Base-by-base conservation (phyloP, 768 basidiomycete genomes). In the Tulasnella calospora region DNA sequence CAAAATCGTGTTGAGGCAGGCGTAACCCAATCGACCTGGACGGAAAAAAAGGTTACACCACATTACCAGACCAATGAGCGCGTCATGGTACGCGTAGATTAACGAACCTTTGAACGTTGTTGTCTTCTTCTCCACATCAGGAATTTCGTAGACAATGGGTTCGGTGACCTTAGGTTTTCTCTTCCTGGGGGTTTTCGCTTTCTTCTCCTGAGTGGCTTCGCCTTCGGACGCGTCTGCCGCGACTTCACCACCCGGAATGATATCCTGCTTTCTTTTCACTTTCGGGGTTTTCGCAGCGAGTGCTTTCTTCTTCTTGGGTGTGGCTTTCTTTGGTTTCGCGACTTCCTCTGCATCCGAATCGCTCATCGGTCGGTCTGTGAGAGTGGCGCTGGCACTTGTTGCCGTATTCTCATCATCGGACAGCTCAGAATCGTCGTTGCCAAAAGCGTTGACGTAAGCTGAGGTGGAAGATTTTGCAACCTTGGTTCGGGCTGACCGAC, bases 1-100 rank as follows among this genome's bases (percentile, higher is more conserved):
- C 17, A 97, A 84, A 21, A 98, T 86, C 0, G 95, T 96, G 82
- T 96, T 96, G 72, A 96, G 83, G 82, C 94, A 96, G 3, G 94
- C 94, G 83, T 95, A 92, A 1, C 91, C 90, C 87, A 82, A 73
- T 9, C 80, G 81, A 44, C 73, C 61, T 61, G 30, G 33, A 51
- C 47, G 15, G 15, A 44, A 35, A 72, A 77, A 9, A 47, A 3
- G 38, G 33, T 46, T 80, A 71, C 82, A 80, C 17, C 82, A 81
- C 83, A 71, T 83, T 87, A 89, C 90, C 46, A 90, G 84, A 88
- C 15, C 38, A 41, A 36, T 4, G 23, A 77, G 35, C 33, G 13
- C 76, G 30, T 35, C 55, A 47, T 27, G 79, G 70, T 61, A 27
- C 17, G 57, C 33, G 9, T 51, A 47, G 35, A 10, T 27, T 19